Evolutionary conservation across 2,329 filamentous ascomycete genomes (phyloP).

Genomic region (Raffaelea deltoideospora): DNA sequence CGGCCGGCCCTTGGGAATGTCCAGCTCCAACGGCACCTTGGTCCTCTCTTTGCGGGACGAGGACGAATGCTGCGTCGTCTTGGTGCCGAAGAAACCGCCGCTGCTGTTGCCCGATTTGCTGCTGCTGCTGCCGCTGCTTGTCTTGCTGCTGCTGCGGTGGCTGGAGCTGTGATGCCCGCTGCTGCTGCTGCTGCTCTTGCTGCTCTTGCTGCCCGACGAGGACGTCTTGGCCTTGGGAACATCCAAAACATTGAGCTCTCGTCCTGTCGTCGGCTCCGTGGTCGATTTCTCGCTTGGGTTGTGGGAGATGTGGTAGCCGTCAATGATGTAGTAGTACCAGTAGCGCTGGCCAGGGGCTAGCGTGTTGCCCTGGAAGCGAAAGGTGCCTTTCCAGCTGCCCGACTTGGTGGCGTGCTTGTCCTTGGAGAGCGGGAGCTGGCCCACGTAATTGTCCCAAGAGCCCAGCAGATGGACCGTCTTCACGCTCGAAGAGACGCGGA

Average conservation of each 20-base stretch:
- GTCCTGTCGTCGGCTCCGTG: constrained; percentile 90
- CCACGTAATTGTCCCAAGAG: constrained; percentile 95
- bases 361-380: constrained; percentile 81
- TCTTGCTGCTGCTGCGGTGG: not conserved
- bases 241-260: constrained; percentile 94
- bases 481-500: constrained; percentile 89
- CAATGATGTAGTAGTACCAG: constrained; percentile 99
- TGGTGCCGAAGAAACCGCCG: too few relatives aligned
- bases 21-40: constrained; percentile 35
- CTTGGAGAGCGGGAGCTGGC: constrained; percentile 87
- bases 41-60: constrained; percentile 17
- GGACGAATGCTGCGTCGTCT: constrained; percentile 22
- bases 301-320: constrained; percentile 95
- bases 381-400: constrained; percentile 88
- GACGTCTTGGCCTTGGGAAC: constrained; percentile 48
- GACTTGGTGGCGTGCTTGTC: constrained; percentile 71
- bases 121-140: constrained; percentile 1
- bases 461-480: constrained; percentile 96
- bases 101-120: not conserved
- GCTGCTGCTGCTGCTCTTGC: not conserved
- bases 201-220: constrained; percentile 17
- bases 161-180: not conserved
- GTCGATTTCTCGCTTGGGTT: constrained; percentile 82
- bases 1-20: constrained; percentile 77
- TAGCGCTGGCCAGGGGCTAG: constrained; percentile 83